phyloP scores from a whole-genome alignment of 192 early-diverging fungal genomes.

The Coemansia sp. region DNA sequence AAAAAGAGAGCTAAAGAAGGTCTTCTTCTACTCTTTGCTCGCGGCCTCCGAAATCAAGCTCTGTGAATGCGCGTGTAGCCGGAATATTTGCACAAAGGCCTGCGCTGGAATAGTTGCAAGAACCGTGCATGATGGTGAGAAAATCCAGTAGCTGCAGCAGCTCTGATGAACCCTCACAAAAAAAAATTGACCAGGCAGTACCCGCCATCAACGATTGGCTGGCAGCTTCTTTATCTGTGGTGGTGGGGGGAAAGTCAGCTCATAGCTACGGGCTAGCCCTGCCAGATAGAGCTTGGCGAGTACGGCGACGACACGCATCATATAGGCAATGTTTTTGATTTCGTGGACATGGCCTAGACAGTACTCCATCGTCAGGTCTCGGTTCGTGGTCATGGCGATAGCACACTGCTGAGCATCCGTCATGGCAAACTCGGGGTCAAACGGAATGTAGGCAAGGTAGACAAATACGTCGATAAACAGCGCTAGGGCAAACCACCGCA shows the following conservation, averaged over 20 bases:
- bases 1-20: not conserved
- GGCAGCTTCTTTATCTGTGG: not conserved
- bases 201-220: slow-evolving; percentile 10
- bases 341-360: slow-evolving; percentile 54
- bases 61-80: not conserved
- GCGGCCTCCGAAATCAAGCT: not conserved
- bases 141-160: slow-evolving; percentile 9
- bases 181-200: slow-evolving; percentile 1
- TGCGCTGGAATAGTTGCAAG: not conserved
- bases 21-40: not conserved
- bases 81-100: not conserved
- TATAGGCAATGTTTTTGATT: slow-evolving; percentile 41
- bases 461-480: slow-evolving; percentile 35
- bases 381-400: slow-evolving; percentile 42
- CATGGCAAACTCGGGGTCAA: slow-evolving; percentile 34
- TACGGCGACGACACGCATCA: slow-evolving; percentile 28
- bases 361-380: slow-evolving; percentile 31
- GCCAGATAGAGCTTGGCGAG: slow-evolving; percentile 36
- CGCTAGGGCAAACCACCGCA: slow-evolving; percentile 46
- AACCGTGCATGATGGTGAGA: not conserved
- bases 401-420: slow-evolving; percentile 39
- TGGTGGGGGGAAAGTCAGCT: slow-evolving; percentile 12
- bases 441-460: slow-evolving; percentile 16
- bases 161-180: not conserved
- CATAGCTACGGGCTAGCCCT: slow-evolving; percentile 20